Percentiles rank a stretch among this genome's conserved stretches.
Conservation (phyloP, 345 rosid species). For the Jatropha curcas region DNA sequence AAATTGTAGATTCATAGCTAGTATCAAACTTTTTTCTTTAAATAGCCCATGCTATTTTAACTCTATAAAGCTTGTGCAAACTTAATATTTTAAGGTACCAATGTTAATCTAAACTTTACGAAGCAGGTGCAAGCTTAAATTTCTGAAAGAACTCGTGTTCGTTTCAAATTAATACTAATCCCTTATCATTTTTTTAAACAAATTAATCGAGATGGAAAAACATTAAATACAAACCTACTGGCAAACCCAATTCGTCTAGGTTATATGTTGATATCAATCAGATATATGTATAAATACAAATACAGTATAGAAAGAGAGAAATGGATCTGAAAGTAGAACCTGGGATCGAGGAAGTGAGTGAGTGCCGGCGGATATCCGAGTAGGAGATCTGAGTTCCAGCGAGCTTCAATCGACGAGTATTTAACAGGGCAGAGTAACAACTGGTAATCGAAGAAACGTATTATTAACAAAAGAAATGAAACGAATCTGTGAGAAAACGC, state of each 20-base stretch:
- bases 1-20: not conserved
- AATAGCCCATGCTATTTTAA: not conserved
- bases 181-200: not conserved
- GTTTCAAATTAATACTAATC: not conserved
- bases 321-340: conserved; percentile 12
- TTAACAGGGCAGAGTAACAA: not conserved
- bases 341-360: not conserved
- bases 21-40: not conserved
- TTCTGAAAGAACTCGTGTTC: too few species aligned
- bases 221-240: not conserved
- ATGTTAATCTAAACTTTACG: too few species aligned
- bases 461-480: too few species aligned
- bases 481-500: not conserved
- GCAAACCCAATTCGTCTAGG: not conserved
- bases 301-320: not conserved
- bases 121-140: too few species aligned
- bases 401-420: not conserved
- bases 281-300: not conserved
- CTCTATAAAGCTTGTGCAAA: too few species aligned
- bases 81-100: too few species aligned
- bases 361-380: not conserved
- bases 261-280: not conserved
- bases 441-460: not conserved
- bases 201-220: not conserved
- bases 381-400: conserved; percentile 1